These are phyloP conservation scores for Galerina sulciceps DNA, from an alignment of 768 basidiomycete genomes.

Conservation along the genomic window DNA sequence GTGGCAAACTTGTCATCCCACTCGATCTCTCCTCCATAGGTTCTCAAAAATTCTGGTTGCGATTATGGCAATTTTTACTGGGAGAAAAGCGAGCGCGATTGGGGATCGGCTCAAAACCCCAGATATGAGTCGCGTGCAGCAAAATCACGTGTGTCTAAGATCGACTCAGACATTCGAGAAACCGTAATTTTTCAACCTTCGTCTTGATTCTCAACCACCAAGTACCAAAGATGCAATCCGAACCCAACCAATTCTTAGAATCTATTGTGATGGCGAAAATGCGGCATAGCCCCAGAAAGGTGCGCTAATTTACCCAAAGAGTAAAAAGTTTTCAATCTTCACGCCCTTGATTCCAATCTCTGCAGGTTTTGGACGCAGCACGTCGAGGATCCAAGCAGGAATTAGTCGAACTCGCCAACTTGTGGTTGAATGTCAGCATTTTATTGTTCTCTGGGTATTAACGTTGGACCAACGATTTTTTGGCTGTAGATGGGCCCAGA, in stretches of 20 bases:
- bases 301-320: neutral
- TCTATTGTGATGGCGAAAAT: neutral
- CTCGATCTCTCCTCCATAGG: too few species aligned
- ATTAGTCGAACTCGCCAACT: slow-evolving; percentile 26
- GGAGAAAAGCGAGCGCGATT: too few species aligned
- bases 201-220: neutral
- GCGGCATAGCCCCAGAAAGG: slow-evolving; percentile 4
- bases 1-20: too few species aligned
- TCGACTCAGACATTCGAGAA: too few species aligned
- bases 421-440: slow-evolving; percentile 27
- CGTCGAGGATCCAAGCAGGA: slow-evolving; percentile 14
- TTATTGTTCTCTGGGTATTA: neutral
- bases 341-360: neutral
- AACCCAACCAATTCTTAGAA: neutral
- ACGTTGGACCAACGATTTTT: neutral
- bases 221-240: neutral
- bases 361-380: slow-evolving; percentile 13
- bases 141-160: too few species aligned
- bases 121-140: too few species aligned
- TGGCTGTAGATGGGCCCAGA: slow-evolving; percentile 10
- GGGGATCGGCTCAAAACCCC: too few species aligned
- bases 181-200: neutral
- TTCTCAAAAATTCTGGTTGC: too few species aligned
- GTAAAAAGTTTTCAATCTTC: neutral
- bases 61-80: too few species aligned